Conservation (phyloP, 2,329 filamentous ascomycete genomes). For the Cercospora sp. region DNA sequence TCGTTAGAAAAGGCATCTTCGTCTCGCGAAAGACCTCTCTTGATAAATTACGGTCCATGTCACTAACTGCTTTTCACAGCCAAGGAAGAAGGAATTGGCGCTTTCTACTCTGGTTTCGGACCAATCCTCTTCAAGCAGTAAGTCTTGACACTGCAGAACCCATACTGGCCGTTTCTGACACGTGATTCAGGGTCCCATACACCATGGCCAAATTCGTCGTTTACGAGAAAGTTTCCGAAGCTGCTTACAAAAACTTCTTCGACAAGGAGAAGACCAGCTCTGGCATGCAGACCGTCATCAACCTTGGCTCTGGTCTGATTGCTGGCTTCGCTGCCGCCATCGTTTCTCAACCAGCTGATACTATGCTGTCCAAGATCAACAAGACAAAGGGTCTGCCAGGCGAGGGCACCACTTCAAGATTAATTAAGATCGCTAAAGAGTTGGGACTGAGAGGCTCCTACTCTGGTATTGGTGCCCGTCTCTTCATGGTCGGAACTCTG, state of each 20-base stretch:
- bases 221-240: constrained; percentile 83
- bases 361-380: constrained; percentile 95
- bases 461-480: constrained; percentile 77
- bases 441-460: constrained; percentile 75
- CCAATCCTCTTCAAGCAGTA: constrained; percentile 81
- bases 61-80: constrained; percentile 36
- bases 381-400: constrained; percentile 86
- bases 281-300: constrained; percentile 73
- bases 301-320: constrained; percentile 81
- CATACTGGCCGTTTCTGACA: constrained; percentile 15
- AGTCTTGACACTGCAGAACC: constrained; percentile 19
- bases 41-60: neutral
- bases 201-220: constrained; percentile 96
- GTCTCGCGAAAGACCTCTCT: neutral
- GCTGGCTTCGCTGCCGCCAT: constrained; percentile 85
- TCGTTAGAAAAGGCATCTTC: neutral
- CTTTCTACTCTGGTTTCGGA: constrained; percentile 90
- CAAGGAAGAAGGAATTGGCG: constrained; percentile 77
- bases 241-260: constrained; percentile 61
- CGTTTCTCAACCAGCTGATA: constrained; percentile 87
- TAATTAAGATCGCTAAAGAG: constrained; percentile 87
- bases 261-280: constrained; percentile 71
- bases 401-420: constrained; percentile 76
- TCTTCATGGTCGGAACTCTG: constrained; percentile 73
- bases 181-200: constrained; percentile 70